Evolutionary conservation across 352 stramenopile species (phyloP).

Genomic region (Globisporangium nunn): DNA sequence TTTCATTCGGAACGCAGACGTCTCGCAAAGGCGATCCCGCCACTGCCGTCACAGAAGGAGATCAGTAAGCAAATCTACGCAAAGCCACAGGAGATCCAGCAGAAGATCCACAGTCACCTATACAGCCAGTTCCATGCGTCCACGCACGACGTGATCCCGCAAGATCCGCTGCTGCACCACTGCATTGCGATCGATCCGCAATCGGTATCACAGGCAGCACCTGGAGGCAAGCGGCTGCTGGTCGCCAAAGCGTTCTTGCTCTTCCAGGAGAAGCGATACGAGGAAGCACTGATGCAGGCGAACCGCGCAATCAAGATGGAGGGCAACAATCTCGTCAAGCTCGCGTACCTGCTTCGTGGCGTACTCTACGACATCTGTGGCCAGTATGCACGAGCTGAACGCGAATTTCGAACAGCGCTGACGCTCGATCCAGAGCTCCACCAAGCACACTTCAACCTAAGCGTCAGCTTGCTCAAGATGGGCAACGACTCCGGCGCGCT

Average conservation of each 20-base stretch:
- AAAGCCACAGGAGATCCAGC: conserved; percentile 59
- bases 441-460: conserved; percentile 60
- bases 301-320: conserved; percentile 43
- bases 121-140: conserved; percentile 40
- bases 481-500: conserved; percentile 35
- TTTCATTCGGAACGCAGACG: conserved; percentile 12
- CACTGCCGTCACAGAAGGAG: conserved; percentile 46
- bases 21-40: conserved; percentile 37
- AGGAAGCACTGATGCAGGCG: conserved; percentile 47
- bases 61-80: conserved; percentile 60
- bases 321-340: conserved; percentile 54
- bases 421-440: conserved; percentile 44
- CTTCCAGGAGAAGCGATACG: conserved; percentile 47
- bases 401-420: conserved; percentile 34
- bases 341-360: conserved; percentile 48
- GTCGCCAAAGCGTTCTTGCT: conserved; percentile 49
- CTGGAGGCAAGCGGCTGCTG: conserved; percentile 30
- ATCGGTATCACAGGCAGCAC: conserved; percentile 12
- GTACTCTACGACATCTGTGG: conserved; percentile 49
- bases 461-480: conserved; percentile 39
- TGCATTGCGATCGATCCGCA: conserved; percentile 57
- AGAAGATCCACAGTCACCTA: conserved; percentile 46
- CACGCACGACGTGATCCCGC: conserved; percentile 34
- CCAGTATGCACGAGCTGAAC: conserved; percentile 33
- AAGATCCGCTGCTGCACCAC: conserved; percentile 59